These are phyloP conservation scores for Pyrenophora teres DNA, from an alignment of 2,329 filamentous ascomycete genomes.

Conservation along the genomic window DNA sequence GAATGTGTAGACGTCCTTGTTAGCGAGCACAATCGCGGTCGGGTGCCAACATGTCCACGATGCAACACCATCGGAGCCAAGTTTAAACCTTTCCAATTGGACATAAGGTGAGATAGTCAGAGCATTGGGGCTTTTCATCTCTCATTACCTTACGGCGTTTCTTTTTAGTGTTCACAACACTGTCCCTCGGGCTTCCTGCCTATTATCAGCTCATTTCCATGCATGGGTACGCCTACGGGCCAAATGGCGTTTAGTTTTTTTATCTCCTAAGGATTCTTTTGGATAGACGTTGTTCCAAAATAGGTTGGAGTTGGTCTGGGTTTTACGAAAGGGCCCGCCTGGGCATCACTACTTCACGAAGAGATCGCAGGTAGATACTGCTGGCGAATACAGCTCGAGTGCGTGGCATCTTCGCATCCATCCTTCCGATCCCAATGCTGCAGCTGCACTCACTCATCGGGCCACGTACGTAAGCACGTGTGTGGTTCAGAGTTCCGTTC, in stretches of 20 bases:
- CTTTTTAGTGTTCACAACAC: conserved; percentile 1
- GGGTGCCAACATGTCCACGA: conserved; percentile 73
- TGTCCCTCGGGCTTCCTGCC: conserved; percentile 6
- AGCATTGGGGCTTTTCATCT: conserved; percentile 7
- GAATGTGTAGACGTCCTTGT: conserved; percentile 84
- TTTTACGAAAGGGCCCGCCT: background rate
- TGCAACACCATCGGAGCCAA: conserved; percentile 78
- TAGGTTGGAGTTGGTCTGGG: conserved; percentile 5
- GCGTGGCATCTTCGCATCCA: background rate
- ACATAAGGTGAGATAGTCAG: conserved; percentile 66
- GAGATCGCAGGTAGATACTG: conserved; percentile 7
- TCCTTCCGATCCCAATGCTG: background rate
- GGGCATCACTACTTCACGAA: background rate
- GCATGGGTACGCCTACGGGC: conserved; percentile 25
- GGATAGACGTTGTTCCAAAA: conserved; percentile 6
- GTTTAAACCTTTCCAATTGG: conserved; percentile 84
- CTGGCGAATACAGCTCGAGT: conserved; percentile 5
- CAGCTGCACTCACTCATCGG: background rate
- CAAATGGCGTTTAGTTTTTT: conserved; percentile 23
- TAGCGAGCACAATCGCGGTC: conserved; percentile 70
- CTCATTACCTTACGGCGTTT: conserved; percentile 21
- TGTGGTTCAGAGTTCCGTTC: background rate
- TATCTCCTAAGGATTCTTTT: conserved; percentile 2
- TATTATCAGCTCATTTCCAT: conserved; percentile 9
- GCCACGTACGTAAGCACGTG: background rate